These are phyloP conservation scores for Roridomyces roridus DNA, from an alignment of 768 basidiomycete genomes.

Conservation along the genomic window DNA sequence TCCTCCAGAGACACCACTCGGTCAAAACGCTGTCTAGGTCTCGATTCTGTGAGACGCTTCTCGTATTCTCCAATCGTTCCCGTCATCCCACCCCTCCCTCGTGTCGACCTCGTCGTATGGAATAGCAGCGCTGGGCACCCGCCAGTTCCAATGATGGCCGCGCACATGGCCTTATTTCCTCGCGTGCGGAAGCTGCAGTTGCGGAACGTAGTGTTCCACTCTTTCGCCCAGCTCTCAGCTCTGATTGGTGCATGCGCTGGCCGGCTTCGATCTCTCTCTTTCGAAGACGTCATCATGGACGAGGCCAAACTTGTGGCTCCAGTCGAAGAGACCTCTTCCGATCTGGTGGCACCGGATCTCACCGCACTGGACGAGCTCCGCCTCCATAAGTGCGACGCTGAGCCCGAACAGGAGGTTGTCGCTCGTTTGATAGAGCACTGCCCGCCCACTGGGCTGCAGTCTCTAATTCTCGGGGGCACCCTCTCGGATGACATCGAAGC, in stretches of 20 bases:
- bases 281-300: background rate
- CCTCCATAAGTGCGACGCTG: background rate
- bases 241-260: conserved; percentile 1
- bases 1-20: background rate
- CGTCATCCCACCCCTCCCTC: too few species aligned
- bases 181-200: too few species aligned
- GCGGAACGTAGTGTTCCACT: too few species aligned
- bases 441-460: background rate
- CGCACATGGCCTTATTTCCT: too few species aligned
- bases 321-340: too few species aligned
- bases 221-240: too few species aligned
- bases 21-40: conserved; percentile 2
- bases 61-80: too few species aligned
- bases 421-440: background rate
- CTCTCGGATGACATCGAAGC: background rate
- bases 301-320: background rate
- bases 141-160: too few species aligned
- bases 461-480: background rate
- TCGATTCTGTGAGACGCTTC: background rate
- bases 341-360: too few species aligned
- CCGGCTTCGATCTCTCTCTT: background rate
- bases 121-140: too few species aligned
- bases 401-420: too few species aligned
- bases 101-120: too few species aligned
- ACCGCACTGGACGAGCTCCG: background rate